Conservation (phyloP, 2,329 filamentous ascomycete species). For the Elsinoe arachidis region DNA sequence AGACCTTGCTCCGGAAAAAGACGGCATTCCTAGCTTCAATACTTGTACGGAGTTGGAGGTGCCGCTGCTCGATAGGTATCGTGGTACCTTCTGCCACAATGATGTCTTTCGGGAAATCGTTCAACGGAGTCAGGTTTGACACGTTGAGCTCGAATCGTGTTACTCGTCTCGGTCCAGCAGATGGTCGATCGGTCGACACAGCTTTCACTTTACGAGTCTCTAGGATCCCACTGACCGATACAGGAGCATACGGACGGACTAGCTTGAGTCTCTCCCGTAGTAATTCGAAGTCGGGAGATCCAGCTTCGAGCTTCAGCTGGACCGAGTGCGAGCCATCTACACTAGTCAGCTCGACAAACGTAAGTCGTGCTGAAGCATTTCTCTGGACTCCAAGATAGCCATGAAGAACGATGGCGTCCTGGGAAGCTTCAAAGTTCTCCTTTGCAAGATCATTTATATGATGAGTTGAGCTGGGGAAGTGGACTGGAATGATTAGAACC, state of each 20-base stretch:
- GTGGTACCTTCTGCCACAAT: slow-evolving; percentile 65
- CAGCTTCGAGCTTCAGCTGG: slow-evolving; percentile 19
- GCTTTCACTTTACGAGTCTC: slow-evolving; percentile 29
- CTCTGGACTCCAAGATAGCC: slow-evolving; percentile 65
- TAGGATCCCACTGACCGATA: slow-evolving; percentile 45
- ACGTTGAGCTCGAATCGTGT: slow-evolving; percentile 52
- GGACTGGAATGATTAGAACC: slow-evolving; percentile 28
- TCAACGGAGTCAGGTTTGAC: slow-evolving; percentile 56
- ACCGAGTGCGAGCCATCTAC: slow-evolving; percentile 31
- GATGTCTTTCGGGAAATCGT: slow-evolving; percentile 64
- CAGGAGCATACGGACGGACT: slow-evolving; percentile 45
- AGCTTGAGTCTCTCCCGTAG: slow-evolving; percentile 31
- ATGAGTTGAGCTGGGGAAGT: slow-evolving; percentile 39
- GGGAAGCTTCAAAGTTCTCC: slow-evolving; percentile 18
- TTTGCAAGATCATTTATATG: slow-evolving; percentile 23
- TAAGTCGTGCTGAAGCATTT: slow-evolving; percentile 59
- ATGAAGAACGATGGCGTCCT: slow-evolving; percentile 45
- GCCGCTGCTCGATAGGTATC: slow-evolving; percentile 66
- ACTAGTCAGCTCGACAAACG: slow-evolving; percentile 56
- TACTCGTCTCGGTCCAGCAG: slow-evolving; percentile 27
- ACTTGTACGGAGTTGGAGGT: slow-evolving; percentile 78
- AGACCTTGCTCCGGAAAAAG: slow-evolving; percentile 56
- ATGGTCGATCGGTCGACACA: slow-evolving; percentile 19
- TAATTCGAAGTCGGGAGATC: neutral
- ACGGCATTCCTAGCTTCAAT: slow-evolving; percentile 58